Evolutionary conservation across 495 filamentous ascomycete species (phyloP).

Genomic region (Lepraria neglecta): DNA sequence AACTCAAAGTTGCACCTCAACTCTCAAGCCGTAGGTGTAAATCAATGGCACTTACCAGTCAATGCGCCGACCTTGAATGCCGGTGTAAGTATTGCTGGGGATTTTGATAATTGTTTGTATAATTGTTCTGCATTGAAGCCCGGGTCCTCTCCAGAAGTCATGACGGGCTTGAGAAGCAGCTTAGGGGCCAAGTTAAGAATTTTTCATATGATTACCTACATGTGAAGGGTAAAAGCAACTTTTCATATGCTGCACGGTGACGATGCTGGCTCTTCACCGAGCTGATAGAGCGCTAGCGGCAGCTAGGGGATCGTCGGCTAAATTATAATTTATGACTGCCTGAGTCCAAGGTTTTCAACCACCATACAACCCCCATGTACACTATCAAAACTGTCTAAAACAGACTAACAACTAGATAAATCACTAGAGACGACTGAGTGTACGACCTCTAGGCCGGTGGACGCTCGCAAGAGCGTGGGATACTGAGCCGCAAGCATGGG

Average conservation of each 20-base stretch:
- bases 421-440: neutral
- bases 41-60: conserved; percentile 40
- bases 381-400: neutral
- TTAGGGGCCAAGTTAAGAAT: neutral
- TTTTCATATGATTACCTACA: neutral
- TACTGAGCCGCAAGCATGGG: conserved; percentile 75
- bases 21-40: neutral
- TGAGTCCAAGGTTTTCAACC: neutral
- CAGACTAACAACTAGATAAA: neutral
- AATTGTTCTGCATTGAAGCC: neutral
- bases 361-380: neutral
- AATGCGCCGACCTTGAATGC: conserved; percentile 47
- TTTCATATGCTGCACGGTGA: neutral
- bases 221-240: neutral
- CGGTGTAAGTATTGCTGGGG: conserved; percentile 32
- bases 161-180: neutral
- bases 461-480: conserved; percentile 22
- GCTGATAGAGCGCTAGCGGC: conserved; percentile 8
- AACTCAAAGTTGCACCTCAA: neutral
- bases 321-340: conserved; percentile 15
- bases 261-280: neutral
- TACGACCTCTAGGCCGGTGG: conserved; percentile 16
- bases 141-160: neutral
- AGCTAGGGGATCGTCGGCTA: conserved; percentile 19
- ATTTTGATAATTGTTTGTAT: neutral